These are phyloP conservation scores for Cyberlindnera japonica DNA, from an alignment of 805 yeast genomes.

Conservation along the genomic window DNA sequence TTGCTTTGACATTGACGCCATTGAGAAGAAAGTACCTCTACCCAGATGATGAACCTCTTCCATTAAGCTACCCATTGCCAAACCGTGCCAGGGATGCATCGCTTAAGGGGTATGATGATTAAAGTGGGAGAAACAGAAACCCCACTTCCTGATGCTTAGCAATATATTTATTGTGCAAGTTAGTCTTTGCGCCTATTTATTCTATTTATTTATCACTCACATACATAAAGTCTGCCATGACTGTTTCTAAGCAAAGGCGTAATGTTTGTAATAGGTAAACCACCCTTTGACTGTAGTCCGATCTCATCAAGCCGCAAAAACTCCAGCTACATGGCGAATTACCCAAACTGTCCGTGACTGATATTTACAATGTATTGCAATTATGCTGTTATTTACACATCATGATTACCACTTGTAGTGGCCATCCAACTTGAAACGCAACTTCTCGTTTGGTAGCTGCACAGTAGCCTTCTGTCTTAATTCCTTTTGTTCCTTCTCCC, in stretches of 20 bases:
- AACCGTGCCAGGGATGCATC: slow-evolving; percentile 45
- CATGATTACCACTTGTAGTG: slow-evolving; percentile 49
- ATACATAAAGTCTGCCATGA: slow-evolving; percentile 1
- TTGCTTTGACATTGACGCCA: slow-evolving; percentile 57
- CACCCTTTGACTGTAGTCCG: no score
- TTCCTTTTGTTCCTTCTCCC: slow-evolving; percentile 52
- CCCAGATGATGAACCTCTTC: slow-evolving; percentile 63
- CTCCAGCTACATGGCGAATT: not conserved
- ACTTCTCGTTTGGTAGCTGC: slow-evolving; percentile 40
- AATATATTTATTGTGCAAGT: not conserved
- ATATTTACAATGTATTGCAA: not conserved
- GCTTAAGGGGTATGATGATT: slow-evolving; percentile 56
- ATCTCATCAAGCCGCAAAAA: no score
- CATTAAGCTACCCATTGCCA: slow-evolving; percentile 50
- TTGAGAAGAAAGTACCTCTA: slow-evolving; percentile 66
- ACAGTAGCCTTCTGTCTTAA: slow-evolving; percentile 49
- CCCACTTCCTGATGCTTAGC: not conserved
- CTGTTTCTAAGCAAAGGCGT: slow-evolving; percentile 8
- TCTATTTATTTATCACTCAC: slow-evolving; percentile 8
- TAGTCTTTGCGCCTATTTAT: slow-evolving; percentile 7
- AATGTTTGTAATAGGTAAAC: no score
- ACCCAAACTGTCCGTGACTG: slow-evolving; percentile 1
- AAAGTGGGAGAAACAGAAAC: slow-evolving; percentile 3
- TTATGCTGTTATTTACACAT: not conserved
- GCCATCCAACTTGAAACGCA: slow-evolving; percentile 49